Conservation (phyloP, 805 yeast species). For the Saccharomyces mikatae region DNA sequence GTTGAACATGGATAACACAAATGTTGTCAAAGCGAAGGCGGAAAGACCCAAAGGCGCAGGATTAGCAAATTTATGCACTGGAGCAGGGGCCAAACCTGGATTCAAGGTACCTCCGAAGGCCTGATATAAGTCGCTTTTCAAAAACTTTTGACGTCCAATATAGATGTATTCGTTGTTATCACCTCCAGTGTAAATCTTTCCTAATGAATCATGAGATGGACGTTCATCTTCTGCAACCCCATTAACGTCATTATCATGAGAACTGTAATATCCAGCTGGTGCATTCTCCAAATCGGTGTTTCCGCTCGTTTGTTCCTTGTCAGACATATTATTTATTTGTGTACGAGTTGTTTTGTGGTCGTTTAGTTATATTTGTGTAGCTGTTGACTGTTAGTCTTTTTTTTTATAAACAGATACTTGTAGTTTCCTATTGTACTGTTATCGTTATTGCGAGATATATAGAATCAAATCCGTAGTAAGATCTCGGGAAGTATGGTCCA, state of each 20-base stretch:
- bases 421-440: background rate
- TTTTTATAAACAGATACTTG: background rate
- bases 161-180: slow-evolving; percentile 55
- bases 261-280: background rate
- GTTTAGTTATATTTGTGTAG: background rate
- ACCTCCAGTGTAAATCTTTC: slow-evolving; percentile 32
- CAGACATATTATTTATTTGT: slow-evolving; percentile 7
- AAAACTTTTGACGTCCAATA: slow-evolving; percentile 65
- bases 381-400: background rate
- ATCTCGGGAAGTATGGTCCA: background rate
- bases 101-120: slow-evolving; percentile 83
- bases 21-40: slow-evolving; percentile 57
- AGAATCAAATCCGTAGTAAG: background rate
- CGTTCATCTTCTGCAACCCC: slow-evolving; percentile 2
- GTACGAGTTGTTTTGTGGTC: background rate
- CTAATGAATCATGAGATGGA: slow-evolving; percentile 6
- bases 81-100: slow-evolving; percentile 56
- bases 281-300: slow-evolving; percentile 8
- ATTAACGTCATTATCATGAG: background rate
- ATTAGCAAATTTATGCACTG: slow-evolving; percentile 53
- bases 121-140: slow-evolving; percentile 46
- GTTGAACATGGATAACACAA: slow-evolving; percentile 49
- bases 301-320: slow-evolving; percentile 8
- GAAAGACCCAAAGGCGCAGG: slow-evolving; percentile 59
- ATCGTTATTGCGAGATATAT: background rate